Percentiles rank a stretch among this genome's conserved stretches.
These are phyloP conservation scores for Coemansia sp. DNA, from an alignment of 192 early-diverging fungal genomes.

Conservation along the genomic window DNA sequence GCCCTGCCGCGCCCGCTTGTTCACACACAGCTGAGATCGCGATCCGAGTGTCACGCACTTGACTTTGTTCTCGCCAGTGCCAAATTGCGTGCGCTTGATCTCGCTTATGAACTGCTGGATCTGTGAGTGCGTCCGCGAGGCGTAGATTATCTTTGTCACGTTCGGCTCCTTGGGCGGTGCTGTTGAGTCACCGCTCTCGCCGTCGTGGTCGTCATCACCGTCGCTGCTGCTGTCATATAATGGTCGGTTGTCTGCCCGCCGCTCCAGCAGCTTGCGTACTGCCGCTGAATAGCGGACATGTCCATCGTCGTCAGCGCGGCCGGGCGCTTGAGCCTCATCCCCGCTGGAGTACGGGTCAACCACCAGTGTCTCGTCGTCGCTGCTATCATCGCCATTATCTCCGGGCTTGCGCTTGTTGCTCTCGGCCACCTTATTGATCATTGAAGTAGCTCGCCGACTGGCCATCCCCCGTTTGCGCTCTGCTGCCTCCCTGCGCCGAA, in stretches of 20 bases:
- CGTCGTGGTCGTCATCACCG: constrained; percentile 12
- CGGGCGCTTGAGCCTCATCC: constrained; percentile 28
- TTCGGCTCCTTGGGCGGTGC: constrained; percentile 55
- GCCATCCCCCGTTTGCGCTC: neutral
- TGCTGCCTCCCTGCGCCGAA: constrained; percentile 22
- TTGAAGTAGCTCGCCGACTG: neutral
- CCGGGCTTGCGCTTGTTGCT: constrained; percentile 13
- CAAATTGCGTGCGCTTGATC: constrained; percentile 77
- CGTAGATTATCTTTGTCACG: constrained; percentile 61
- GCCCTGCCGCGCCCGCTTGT: constrained; percentile 65
- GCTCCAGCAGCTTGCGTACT: constrained; percentile 59
- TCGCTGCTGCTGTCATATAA: constrained; percentile 14
- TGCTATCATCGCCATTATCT: constrained; percentile 5
- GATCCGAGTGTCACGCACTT: constrained; percentile 78
- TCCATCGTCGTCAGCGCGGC: constrained; percentile 4
- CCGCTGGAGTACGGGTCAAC: constrained; percentile 73
- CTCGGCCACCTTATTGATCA: neutral
- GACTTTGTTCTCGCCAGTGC: constrained; percentile 49
- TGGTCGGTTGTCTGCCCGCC: constrained; percentile 20
- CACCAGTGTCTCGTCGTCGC: constrained; percentile 55
- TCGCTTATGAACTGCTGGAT: constrained; percentile 87
- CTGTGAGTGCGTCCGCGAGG: constrained; percentile 90
- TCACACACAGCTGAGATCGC: constrained; percentile 82
- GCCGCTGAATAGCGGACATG: constrained; percentile 60
- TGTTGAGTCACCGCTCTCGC: too few species aligned